Conservation (phyloP, 2,329 filamentous ascomycete species). For the Dothistroma septosporum region DNA sequence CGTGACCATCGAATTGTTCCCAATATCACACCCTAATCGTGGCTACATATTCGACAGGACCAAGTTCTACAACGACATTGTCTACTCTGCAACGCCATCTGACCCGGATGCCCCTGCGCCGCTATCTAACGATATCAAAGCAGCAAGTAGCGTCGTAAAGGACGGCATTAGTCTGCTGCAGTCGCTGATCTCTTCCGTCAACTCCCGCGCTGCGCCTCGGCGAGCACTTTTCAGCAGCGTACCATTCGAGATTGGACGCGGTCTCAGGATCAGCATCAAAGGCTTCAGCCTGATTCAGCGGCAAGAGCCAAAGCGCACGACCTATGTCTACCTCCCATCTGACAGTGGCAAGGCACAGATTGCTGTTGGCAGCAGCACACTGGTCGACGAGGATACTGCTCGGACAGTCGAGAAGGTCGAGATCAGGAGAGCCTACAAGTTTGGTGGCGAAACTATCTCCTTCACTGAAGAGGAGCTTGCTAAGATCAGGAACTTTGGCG, state of each 20-base stretch:
- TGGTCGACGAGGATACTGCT: slow-evolving; percentile 72
- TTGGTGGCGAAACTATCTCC: slow-evolving; percentile 82
- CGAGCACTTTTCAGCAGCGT: slow-evolving; percentile 81
- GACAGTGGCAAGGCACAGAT: slow-evolving; percentile 83
- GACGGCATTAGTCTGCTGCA: slow-evolving; percentile 76
- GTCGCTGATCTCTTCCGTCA: slow-evolving; percentile 80
- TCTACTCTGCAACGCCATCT: slow-evolving; percentile 69
- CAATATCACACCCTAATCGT: slow-evolving; percentile 65
- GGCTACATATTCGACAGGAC: slow-evolving; percentile 67
- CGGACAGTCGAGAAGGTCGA: slow-evolving; percentile 74
- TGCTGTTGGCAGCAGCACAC: slow-evolving; percentile 67
- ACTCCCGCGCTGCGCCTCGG: slow-evolving; percentile 82
- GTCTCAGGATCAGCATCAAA: slow-evolving; percentile 82
- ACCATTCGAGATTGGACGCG: slow-evolving; percentile 81
- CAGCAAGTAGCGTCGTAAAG: slow-evolving; percentile 57
- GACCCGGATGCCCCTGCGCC: slow-evolving; percentile 64
- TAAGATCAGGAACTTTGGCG: slow-evolving; percentile 71
- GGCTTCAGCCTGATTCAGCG: slow-evolving; percentile 86
- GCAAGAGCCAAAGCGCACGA: slow-evolving; percentile 74
- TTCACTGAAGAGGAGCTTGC: slow-evolving; percentile 84
- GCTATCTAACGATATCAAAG: slow-evolving; percentile 51
- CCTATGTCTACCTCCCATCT: slow-evolving; percentile 70
- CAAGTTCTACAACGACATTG: slow-evolving; percentile 93
- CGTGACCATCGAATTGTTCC: slow-evolving; percentile 87
- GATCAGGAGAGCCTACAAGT: slow-evolving; percentile 89